Base-by-base conservation (phyloP, 1,139 yeast genomes). In the Sugiyamaella xylanicola region DNA sequence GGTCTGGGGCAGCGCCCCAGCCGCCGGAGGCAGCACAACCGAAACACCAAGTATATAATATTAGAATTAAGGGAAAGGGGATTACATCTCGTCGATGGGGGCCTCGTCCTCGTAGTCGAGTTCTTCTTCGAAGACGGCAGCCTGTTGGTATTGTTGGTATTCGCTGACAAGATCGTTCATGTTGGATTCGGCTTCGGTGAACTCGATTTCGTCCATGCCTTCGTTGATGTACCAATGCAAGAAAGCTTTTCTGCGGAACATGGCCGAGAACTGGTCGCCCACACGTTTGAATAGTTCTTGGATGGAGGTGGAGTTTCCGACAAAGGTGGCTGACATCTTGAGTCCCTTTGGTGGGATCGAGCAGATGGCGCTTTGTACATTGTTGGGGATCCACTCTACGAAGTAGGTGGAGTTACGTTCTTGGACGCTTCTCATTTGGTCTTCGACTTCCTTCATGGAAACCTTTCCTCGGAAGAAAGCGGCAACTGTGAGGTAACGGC, bases 361-460 rank as follows among this genome's bases (percentile, higher is more conserved):
- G 75, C 96, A 89, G 58, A 90, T 90, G 56, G 96, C 93, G 41
- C 96, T 87, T 77, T 91, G 97, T 62, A 91, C 96, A 72, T 91
- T 91, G 75, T 90, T 90, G 70, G 97, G 97, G 75, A 91, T 91
- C 97, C 97, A 91, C 74, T 91, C 97, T 57, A 91, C 97, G 69
- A 89, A 89, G 72, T 86, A 84, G 56, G 85, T 82, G 20, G 91
- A 79, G 74, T 89, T 86, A 74, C 87, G 85, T 59, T 87, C 83
- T 77, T 90, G 95, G 59, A 87, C 88, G 71, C 84, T 84, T 73
- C 78, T 83, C 92, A 90, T 88, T 74, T 89, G 96, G 70, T 90
- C 97, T 72, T 90, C 97, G 61, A 90, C 96, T 75, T 90, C 97
- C 75, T 88, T 87, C 56, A 87, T 87, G 11, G 95, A 86, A 53